Evolutionary conservation across 192 early-diverging fungal species (phyloP).

Genomic region (Phlyctochytrium planicorne): DNA sequence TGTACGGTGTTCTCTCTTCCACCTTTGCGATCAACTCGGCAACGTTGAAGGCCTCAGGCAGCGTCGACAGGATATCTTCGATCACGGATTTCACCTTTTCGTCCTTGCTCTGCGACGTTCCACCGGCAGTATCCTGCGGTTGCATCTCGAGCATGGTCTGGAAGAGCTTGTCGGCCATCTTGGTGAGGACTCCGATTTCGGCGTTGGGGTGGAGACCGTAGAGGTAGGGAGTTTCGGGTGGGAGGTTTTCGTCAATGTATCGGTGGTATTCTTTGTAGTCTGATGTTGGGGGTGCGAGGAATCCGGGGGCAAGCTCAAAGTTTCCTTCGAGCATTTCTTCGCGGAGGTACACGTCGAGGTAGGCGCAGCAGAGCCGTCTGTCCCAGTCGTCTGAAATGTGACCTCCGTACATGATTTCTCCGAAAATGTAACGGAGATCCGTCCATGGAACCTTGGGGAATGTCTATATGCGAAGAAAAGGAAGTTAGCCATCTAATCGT

Average conservation of each 20-base stretch:
- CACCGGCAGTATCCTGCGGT: conserved; percentile 57
- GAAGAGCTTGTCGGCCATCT: conserved; percentile 64
- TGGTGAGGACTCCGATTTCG: conserved; percentile 65
- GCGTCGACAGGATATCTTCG: conserved; percentile 56
- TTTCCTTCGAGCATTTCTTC: conserved; percentile 64
- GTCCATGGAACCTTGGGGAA: conserved; percentile 67
- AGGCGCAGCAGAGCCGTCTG: conserved; percentile 57
- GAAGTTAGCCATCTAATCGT: too few species aligned
- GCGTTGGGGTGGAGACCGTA: conserved; percentile 69
- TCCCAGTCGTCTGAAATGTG: conserved; percentile 72
- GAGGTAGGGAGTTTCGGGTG: conserved; percentile 59
- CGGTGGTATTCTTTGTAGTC: conserved; percentile 67
- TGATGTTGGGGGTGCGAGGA: conserved; percentile 53
- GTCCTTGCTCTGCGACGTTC: conserved; percentile 57
- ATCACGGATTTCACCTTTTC: conserved; percentile 60
- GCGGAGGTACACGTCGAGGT: conserved; percentile 59
- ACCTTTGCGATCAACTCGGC: conserved; percentile 60
- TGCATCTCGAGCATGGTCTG: conserved; percentile 69
- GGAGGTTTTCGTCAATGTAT: conserved; percentile 66
- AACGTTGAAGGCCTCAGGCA: conserved; percentile 63
- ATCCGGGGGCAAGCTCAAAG: conserved; percentile 65
- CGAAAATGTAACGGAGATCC: conserved; percentile 66
- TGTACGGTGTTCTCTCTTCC: conserved; percentile 67
- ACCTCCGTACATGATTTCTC: conserved; percentile 71
- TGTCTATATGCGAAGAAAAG: conserved; percentile 25